Conservation (phyloP, 129 eudicot species). For the Chrysanthemum lavandulifolium region DNA sequence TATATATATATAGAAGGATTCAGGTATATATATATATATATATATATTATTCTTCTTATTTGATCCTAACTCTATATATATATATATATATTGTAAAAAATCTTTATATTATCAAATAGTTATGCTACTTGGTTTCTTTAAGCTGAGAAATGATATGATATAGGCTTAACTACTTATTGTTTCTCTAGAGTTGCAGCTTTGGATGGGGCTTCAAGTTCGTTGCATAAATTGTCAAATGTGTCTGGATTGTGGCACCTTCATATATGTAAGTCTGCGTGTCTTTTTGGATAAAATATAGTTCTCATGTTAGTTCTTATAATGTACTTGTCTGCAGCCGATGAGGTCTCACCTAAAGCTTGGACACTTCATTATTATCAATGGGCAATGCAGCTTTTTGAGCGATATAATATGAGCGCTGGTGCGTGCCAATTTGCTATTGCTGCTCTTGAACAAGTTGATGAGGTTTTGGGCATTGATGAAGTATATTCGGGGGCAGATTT, state of each 20-base stretch:
- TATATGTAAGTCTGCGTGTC: slow-evolving; percentile 44
- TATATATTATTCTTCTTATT: too few species aligned
- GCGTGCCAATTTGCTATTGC: slow-evolving; percentile 95
- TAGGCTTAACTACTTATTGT: not conserved
- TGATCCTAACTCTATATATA: too few species aligned
- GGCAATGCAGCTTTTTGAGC: slow-evolving; percentile 98
- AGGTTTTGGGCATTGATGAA: slow-evolving; percentile 45
- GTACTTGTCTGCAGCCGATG: slow-evolving; percentile 45
- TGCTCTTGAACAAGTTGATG: slow-evolving; percentile 99
- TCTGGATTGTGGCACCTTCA: slow-evolving; percentile 62
- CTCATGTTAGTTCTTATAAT: slow-evolving; percentile 18
- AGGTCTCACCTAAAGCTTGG: slow-evolving; percentile 68
- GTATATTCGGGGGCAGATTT: slow-evolving; percentile 30
- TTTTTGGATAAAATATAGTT: not conserved
- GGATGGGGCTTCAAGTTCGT: slow-evolving; percentile 62
- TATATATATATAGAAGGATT: too few species aligned
- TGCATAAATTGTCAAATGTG: slow-evolving; percentile 68
- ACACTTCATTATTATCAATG: slow-evolving; percentile 93
- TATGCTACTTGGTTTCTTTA: not conserved
- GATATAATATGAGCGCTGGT: slow-evolving; percentile 70
- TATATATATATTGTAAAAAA: slow-evolving; percentile 25
- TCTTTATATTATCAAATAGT: not conserved
- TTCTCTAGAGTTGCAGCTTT: slow-evolving; percentile 81
- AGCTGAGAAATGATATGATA: slow-evolving; percentile 14
- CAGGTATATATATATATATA: too few species aligned